phyloP scores from a whole-genome alignment of 1,284 basidiomycete species.

The Pulveroboletus sp. region DNA sequence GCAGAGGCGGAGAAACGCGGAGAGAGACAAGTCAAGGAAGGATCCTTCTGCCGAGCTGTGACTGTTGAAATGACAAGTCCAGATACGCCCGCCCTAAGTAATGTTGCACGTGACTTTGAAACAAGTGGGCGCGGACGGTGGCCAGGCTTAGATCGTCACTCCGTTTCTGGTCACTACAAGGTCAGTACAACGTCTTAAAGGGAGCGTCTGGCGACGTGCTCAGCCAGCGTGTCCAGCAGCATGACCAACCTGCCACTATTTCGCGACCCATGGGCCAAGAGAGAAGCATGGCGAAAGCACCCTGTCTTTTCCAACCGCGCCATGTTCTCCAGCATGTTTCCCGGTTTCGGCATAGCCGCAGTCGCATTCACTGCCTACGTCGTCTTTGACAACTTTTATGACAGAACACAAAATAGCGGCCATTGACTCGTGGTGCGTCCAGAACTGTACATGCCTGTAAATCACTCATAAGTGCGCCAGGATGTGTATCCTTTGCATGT shows the following conservation, averaged over 20 bases:
- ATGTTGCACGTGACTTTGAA: conserved; percentile 25
- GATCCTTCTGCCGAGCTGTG: conserved; percentile 25
- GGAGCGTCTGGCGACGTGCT: conserved; percentile 6
- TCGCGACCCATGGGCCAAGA: conserved; percentile 92
- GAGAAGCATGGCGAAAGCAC: conserved; percentile 91
- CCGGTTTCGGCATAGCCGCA: conserved; percentile 89
- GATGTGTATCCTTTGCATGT: not conserved
- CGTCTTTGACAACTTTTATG: conserved; percentile 72
- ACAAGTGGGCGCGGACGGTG: not conserved
- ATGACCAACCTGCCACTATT: conserved; percentile 73
- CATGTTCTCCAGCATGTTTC: conserved; percentile 88
- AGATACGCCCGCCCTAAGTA: conserved; percentile 60
- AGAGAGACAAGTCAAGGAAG: conserved; percentile 25
- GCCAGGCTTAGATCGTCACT: not conserved
- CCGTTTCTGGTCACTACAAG: conserved; percentile 20
- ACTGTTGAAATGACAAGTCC: conserved; percentile 48
- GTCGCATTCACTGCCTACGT: conserved; percentile 92
- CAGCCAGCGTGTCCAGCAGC: conserved; percentile 22
- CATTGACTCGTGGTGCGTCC: conserved; percentile 30
- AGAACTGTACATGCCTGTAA: not conserved
- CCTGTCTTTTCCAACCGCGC: conserved; percentile 83
- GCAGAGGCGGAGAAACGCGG: conserved; percentile 24
- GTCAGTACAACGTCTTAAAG: conserved; percentile 18
- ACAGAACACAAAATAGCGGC: conserved; percentile 39
- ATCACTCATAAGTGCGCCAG: not conserved